Base-by-base conservation (phyloP, 176 grass and related monocot species). In the Zoysia pacifica region DNA sequence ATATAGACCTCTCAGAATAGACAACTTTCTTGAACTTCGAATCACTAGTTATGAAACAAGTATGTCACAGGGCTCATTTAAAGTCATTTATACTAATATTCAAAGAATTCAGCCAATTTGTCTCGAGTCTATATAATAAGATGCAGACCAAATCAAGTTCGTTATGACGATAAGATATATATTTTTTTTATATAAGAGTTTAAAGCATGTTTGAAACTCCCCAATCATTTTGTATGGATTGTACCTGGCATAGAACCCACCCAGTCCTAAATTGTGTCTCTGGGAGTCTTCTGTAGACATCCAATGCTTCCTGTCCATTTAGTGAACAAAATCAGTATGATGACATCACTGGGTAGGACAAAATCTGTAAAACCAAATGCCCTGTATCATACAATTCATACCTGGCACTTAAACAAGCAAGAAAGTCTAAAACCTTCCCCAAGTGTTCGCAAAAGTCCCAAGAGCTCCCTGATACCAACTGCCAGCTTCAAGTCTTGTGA, bases 171-270 rank as follows among this genome's bases (percentile, higher is more conserved):
- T 48, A 48, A 49, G 19, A 67, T 37, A 63, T 20, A 28, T 28
- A 28, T 28, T 28, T 28, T 28, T 76, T 47, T 8, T 28, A 28
- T 65, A 82, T 48, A 50, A 66, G 35, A 80, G 42, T 65, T 16
- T 36, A 58, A 80, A 65, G 18, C 58, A 80, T 70, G 3, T 53
- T 52, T 16, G 9, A 46, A 75, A 39, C 69, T 11, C 11, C 20
- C 62, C 54, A 65, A 28, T 13, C 36, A 72, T 67, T 38, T 63
- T 65, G 28, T 36, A 77, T 20, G 52, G 35, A 48, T 81, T 49
- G 70, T 88, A 99, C 96, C 92, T 99, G 96, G 80, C 91, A 93
- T 16, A 99, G 85, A 71, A 99, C 96, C 96, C 92, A 99, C 90
- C 96, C 96, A 62, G 96, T 95, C 86, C 94, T 95, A 82, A 95